Percentiles rank a stretch among this genome's conserved stretches.
Conservation (phyloP, 352 stramenopile genomes). For the Globisporangium lucens region DNA sequence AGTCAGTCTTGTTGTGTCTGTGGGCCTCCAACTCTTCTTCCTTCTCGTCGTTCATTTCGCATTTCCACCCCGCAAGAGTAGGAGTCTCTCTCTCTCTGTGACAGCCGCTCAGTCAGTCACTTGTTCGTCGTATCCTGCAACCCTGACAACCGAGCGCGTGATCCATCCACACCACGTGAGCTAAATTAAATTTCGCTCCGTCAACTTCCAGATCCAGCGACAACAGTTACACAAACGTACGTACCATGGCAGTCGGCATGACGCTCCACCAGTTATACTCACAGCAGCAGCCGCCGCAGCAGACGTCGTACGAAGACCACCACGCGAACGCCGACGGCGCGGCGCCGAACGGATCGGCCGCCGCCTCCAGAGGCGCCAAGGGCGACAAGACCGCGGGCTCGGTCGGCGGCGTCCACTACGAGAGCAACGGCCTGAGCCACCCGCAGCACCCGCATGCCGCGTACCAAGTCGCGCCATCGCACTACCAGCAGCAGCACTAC, state of each 20-base stretch:
- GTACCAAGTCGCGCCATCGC: conserved; percentile 25
- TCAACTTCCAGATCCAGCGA: background rate
- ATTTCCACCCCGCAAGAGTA: conserved; percentile 33
- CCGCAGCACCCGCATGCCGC: conserved; percentile 16
- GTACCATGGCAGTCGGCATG: conserved; percentile 58
- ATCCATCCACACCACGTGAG: too few relatives aligned
- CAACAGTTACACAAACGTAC: background rate
- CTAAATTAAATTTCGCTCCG: background rate
- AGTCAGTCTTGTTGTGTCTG: background rate
- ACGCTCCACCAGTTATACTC: conserved; percentile 75
- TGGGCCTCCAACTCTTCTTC: conserved; percentile 8
- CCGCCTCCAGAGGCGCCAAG: background rate
- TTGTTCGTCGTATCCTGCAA: conserved; percentile 2
- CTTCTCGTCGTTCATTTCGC: conserved; percentile 27
- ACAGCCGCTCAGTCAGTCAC: background rate
- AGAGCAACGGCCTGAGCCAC: conserved; percentile 13
- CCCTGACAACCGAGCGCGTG: background rate
- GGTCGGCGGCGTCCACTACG: conserved; percentile 9
- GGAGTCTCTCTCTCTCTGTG: conserved; percentile 13
- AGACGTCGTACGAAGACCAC: conserved; percentile 27
- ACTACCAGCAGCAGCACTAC: conserved; percentile 25
- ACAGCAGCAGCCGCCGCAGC: conserved; percentile 14
- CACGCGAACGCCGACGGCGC: conserved; percentile 11
- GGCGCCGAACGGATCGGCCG: background rate
- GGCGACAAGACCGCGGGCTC: conserved; percentile 8